Evolutionary conservation across 768 basidiomycete genomes (phyloP).

Genomic region (Leccinum disarticulatum): DNA sequence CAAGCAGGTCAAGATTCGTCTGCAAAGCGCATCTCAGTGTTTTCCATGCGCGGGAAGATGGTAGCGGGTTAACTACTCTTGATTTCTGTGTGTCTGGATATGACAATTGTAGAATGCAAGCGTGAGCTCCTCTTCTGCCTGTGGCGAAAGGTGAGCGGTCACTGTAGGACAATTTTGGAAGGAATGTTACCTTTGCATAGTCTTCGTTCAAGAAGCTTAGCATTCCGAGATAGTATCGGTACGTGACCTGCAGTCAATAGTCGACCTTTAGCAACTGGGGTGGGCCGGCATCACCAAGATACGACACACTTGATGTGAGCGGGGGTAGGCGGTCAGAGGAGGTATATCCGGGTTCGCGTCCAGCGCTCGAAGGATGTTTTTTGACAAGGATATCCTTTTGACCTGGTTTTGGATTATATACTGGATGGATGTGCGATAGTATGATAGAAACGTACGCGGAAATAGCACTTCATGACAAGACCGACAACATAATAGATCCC

Average conservation of each 20-base stretch:
- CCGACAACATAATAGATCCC: slow-evolving; percentile 91
- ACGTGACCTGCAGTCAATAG: slow-evolving; percentile 69
- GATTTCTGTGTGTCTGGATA: slow-evolving; percentile 64
- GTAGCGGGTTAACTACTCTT: slow-evolving; percentile 58
- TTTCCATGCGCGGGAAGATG: background rate
- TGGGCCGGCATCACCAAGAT: slow-evolving; percentile 7
- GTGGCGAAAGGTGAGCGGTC: slow-evolving; percentile 2
- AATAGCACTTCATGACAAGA: slow-evolving; percentile 90
- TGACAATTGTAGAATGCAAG: slow-evolving; percentile 88
- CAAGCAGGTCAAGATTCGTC: slow-evolving; percentile 88
- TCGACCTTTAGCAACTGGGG: slow-evolving; percentile 10
- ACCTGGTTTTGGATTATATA: slow-evolving; percentile 48
- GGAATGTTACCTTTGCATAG: slow-evolving; percentile 63
- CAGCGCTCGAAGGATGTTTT: slow-evolving; percentile 88
- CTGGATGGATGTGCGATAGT: background rate
- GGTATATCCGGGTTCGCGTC: slow-evolving; percentile 86
- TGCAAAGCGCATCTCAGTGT: slow-evolving; percentile 29
- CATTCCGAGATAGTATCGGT: slow-evolving; percentile 93
- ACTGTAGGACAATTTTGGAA: background rate
- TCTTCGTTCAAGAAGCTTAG: slow-evolving; percentile 92
- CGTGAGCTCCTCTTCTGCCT: slow-evolving; percentile 86
- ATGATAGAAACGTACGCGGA: slow-evolving; percentile 59
- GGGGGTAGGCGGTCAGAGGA: slow-evolving; percentile 69
- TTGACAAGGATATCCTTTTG: slow-evolving; percentile 86
- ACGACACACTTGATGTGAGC: slow-evolving; percentile 73